Evolutionary conservation across 2,329 filamentous ascomycete genomes (phyloP), one percentile per base, ranked within the genome.

Genomic region (Helotiales sp.): DNA sequence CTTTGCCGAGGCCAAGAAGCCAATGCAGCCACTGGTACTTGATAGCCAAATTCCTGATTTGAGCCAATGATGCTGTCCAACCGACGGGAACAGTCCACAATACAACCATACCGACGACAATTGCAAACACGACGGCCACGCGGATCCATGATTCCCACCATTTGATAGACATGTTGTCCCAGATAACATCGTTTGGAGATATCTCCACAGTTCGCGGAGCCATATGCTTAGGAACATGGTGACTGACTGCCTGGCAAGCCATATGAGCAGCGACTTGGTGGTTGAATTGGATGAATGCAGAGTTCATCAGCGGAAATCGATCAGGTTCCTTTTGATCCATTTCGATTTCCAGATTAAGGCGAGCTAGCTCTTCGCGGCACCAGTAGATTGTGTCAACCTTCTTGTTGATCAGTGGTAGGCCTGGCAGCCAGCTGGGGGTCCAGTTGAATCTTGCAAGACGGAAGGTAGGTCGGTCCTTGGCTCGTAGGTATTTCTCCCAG

Each of bases 201-300:
- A 99, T 92, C 71, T 99, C 95, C n/a, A 96, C 89, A 38, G 90
- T 83, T 27, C 95, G 85, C 0, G 95, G 95, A 1, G 91, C 83
- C 95, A 99, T 99, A 46, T 96, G 90, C 66, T 90, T 90, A 1
- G 95, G 95, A 1, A 96, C 74, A 68, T 99, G 95, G 71, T 98
- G 92, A 36, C 89, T 92, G 46, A 96, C 81, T 48, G 91, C 87
- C 72, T 99, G 95, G 71, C 92, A 97, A 57, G 93, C 95, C 95
- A 99, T 98, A 69, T 99, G 95, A 0, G 95, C 95, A 5, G 93
- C 93, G 1, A 97, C 90, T 71, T 99, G 95, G 70, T 97, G 89
- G 69, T 99, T 96, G 80, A 99, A 99, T 71, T 99, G 95, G 60
- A 99, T 92, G 67, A 99, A 99, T 0, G 95, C 95, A 0, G 93